Percentiles rank a stretch among this genome's conserved stretches.
Conservation (phyloP, 768 basidiomycete species). For the Tricholoma flavovirens region DNA sequence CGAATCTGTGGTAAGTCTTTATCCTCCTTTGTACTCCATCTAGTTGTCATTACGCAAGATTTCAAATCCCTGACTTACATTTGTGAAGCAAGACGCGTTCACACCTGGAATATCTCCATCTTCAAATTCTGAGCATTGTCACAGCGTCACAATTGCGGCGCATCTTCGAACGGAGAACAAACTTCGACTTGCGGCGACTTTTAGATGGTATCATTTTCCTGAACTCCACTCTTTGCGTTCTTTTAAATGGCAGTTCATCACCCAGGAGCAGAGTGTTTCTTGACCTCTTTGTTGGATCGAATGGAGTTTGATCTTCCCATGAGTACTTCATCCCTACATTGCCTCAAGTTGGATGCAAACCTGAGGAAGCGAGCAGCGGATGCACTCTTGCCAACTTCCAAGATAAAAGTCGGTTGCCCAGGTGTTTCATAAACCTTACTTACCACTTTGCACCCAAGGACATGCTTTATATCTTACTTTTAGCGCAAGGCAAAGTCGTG, state of each 20-base stretch:
- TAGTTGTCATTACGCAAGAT: neutral
- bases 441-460: constrained; percentile 45
- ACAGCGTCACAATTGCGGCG: constrained; percentile 77
- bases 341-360: constrained; percentile 65
- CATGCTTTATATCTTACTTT: constrained; percentile 85
- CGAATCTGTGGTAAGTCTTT: constrained; percentile 76
- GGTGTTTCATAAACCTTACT: neutral
- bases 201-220: constrained; percentile 47
- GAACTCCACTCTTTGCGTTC: neutral
- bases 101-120: constrained; percentile 92
- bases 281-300: constrained; percentile 63
- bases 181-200: constrained; percentile 82
- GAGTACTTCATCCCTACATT: constrained; percentile 74
- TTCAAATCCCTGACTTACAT: constrained; percentile 21
- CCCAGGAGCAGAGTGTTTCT: constrained; percentile 76
- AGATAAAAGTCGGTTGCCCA: constrained; percentile 58
- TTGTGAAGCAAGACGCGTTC: constrained; percentile 78
- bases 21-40: constrained; percentile 8
- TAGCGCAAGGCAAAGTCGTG: constrained; percentile 71
- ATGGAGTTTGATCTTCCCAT: constrained; percentile 79
- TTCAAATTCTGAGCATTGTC: constrained; percentile 89
- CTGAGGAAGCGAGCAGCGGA: constrained; percentile 76
- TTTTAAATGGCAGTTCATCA: neutral
- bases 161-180: constrained; percentile 85
- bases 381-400: constrained; percentile 69